phyloP scores from a whole-genome alignment of 2,329 filamentous ascomycete genomes.

The Xylaria sp. region DNA sequence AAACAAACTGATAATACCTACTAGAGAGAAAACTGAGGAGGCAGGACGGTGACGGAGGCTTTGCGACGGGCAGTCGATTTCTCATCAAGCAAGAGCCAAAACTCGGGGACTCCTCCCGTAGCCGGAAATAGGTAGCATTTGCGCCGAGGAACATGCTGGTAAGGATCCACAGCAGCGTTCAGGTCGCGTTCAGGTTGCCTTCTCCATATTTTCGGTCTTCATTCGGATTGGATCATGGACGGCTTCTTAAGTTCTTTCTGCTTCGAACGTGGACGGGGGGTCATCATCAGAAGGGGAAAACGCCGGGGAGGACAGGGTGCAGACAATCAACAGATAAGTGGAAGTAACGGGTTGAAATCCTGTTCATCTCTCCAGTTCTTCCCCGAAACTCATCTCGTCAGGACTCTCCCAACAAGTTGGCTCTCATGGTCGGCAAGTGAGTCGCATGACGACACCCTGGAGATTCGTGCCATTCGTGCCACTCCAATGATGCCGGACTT shows the following conservation, averaged over 20 bases:
- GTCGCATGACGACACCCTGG: slow-evolving; percentile 20
- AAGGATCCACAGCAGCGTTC: slow-evolving; percentile 20
- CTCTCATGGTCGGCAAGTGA: slow-evolving; percentile 2
- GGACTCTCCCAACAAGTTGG: neutral
- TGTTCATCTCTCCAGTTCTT: slow-evolving; percentile 25
- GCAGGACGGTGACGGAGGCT: neutral
- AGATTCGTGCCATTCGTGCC: too few relatives aligned
- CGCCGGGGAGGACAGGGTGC: slow-evolving; percentile 8
- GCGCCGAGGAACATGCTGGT: slow-evolving; percentile 2
- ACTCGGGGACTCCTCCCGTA: slow-evolving; percentile 2
- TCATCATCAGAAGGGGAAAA: slow-evolving; percentile 18
- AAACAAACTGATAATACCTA: neutral
- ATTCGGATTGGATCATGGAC: slow-evolving; percentile 14
- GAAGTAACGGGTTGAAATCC: slow-evolving; percentile 13
- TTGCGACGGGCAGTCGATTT: slow-evolving; percentile 10
- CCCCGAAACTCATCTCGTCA: slow-evolving; percentile 17
- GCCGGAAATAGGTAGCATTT: slow-evolving; percentile 10
- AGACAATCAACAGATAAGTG: too few relatives aligned
- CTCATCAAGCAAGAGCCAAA: neutral
- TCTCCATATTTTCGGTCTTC: slow-evolving; percentile 24
- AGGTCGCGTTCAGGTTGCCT: slow-evolving; percentile 13
- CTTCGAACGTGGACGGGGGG: slow-evolving; percentile 26
- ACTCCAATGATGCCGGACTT: too few relatives aligned
- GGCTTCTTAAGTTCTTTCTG: slow-evolving; percentile 16
- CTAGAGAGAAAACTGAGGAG: neutral